phyloP scores from a whole-genome alignment of 75 land plant genomes.

The Chamaecyparis obtusa region DNA sequence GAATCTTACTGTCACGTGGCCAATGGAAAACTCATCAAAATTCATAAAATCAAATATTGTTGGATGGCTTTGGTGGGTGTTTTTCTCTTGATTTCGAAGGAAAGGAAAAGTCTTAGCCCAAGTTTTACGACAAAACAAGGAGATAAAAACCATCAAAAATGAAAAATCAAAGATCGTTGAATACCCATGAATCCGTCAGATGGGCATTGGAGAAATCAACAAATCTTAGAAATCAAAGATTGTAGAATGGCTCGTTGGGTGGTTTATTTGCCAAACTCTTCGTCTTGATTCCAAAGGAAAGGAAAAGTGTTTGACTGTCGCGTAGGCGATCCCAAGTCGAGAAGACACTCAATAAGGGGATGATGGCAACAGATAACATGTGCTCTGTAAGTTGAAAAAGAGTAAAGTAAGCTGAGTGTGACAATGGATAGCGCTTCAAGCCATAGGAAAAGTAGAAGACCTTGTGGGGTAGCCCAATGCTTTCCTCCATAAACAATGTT shows the following conservation, averaged over 20 bases:
- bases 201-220: no score
- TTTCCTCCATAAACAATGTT: not conserved
- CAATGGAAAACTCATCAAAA: no score
- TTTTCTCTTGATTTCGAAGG: not conserved
- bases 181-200: no score
- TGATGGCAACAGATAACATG: not conserved
- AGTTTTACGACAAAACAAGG: not conserved
- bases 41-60: no score
- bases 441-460: not conserved
- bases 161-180: no score
- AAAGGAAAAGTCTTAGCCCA: not conserved
- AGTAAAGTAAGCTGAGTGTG: not conserved
- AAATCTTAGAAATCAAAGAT: no score
- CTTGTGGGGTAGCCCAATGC: not conserved
- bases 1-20: not conserved
- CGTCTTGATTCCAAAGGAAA: not conserved
- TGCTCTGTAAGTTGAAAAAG: not conserved
- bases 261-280: not conserved
- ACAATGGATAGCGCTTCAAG: not conserved
- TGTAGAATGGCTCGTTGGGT: not conserved
- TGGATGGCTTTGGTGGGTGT: not conserved
- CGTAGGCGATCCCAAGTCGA: not conserved
- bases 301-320: not conserved
- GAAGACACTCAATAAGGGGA: not conserved
- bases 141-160: not conserved